A percentile compares a stretch with the other conserved stretches of the same genome.
phyloP scores from a whole-genome alignment of 2,329 filamentous ascomycete species.

The Akanthomyces uredinophilus region DNA sequence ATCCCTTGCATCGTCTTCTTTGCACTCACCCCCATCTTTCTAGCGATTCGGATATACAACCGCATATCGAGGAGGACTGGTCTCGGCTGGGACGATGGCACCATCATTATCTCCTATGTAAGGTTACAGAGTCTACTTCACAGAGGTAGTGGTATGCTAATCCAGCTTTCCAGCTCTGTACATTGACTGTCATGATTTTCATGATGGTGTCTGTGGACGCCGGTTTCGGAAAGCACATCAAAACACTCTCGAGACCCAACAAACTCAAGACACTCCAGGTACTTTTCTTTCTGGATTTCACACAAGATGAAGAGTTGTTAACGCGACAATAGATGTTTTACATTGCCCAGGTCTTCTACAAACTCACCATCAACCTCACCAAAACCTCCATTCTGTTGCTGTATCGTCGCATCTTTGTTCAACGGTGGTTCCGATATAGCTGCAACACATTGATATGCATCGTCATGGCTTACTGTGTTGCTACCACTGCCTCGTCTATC shows the following conservation, averaged over 20 bases:
- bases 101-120: slow-evolving; percentile 38
- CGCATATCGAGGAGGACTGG: slow-evolving; percentile 32
- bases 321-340: slow-evolving; percentile 39
- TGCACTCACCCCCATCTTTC: slow-evolving; percentile 35
- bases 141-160: not conserved
- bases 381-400: slow-evolving; percentile 49
- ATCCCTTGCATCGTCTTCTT: slow-evolving; percentile 40
- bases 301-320: not conserved
- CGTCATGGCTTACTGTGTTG: slow-evolving; percentile 41
- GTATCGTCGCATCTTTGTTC: slow-evolving; percentile 49
- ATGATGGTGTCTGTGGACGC: slow-evolving; percentile 37
- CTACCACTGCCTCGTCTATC: slow-evolving; percentile 40
- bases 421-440: slow-evolving; percentile 39
- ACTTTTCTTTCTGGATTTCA: not conserved
- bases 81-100: slow-evolving; percentile 38
- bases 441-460: slow-evolving; percentile 38
- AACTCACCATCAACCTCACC: slow-evolving; percentile 47
- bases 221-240: slow-evolving; percentile 39
- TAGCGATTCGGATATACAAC: slow-evolving; percentile 36
- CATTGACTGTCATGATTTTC: slow-evolving; percentile 31
- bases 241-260: slow-evolving; percentile 28
- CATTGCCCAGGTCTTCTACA: slow-evolving; percentile 48
- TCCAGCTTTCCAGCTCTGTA: slow-evolving; percentile 26
- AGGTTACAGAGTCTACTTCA: slow-evolving; percentile 6
- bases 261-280: slow-evolving; percentile 34